Evolutionary conservation across 2,329 filamentous ascomycete genomes (phyloP).

Genomic region (Botrytis elliptica): DNA sequence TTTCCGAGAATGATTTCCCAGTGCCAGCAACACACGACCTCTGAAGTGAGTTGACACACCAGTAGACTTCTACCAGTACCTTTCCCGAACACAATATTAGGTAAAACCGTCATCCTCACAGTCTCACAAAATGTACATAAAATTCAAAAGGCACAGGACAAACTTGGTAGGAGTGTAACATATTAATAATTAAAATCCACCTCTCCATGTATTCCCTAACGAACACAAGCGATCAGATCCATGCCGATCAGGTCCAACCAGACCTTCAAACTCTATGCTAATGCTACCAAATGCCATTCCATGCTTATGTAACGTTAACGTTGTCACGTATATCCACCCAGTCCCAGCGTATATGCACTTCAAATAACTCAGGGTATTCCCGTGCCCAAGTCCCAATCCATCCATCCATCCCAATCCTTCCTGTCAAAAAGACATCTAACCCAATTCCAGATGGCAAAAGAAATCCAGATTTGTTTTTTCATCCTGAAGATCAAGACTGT

Average conservation of each 20-base stretch:
- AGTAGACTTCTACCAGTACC: neutral
- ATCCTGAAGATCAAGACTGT: slow-evolving; percentile 3
- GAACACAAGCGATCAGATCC: slow-evolving; percentile 3
- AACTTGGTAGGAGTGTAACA: slow-evolving; percentile 2
- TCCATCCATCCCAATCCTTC: neutral
- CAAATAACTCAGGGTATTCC: slow-evolving; percentile 14
- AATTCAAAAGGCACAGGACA: neutral
- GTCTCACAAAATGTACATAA: neutral
- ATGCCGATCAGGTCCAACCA: neutral
- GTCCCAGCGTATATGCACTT: neutral
- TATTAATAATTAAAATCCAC: slow-evolving; percentile 21
- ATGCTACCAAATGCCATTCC: slow-evolving; percentile 17
- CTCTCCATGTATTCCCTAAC: slow-evolving; percentile 9
- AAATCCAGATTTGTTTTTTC: slow-evolving; percentile 19
- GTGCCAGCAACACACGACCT: neutral
- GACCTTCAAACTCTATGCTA: slow-evolving; percentile 5
- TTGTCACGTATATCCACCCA: neutral
- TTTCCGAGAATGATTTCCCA: neutral
- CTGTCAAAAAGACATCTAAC: slow-evolving; percentile 17
- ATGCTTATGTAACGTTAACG: slow-evolving; percentile 17
- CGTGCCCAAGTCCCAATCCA: neutral
- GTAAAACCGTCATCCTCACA: neutral
- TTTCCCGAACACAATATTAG: neutral
- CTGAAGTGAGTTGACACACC: neutral
- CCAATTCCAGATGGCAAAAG: slow-evolving; percentile 11